phyloP scores from a whole-genome alignment of 148 eudicot genomes.

The Vaccinium myrtillus region DNA sequence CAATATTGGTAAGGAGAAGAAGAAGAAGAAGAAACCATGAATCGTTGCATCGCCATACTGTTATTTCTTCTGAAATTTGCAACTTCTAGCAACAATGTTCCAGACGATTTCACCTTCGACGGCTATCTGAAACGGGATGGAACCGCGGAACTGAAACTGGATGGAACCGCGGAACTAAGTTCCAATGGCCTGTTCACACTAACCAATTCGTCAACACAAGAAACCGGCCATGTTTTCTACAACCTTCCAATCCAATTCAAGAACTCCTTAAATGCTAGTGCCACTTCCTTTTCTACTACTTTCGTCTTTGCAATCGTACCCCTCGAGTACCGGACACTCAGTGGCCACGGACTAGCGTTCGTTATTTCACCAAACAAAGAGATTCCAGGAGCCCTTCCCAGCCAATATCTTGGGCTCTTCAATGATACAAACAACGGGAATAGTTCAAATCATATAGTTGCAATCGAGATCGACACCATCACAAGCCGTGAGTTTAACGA shows the following conservation, averaged over 20 bases:
- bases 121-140: background rate
- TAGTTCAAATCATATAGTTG: slow-evolving; percentile 21
- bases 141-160: background rate
- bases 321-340: background rate
- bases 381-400: background rate
- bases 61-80: too few species aligned
- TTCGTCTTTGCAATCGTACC: background rate
- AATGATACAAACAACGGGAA: slow-evolving; percentile 12
- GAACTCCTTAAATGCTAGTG: background rate
- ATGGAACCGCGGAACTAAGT: background rate
- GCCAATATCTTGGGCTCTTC: slow-evolving; percentile 18
- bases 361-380: slow-evolving; percentile 21
- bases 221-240: background rate
- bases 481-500: background rate
- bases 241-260: slow-evolving; percentile 2
- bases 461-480: slow-evolving; percentile 26
- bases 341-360: slow-evolving; percentile 24
- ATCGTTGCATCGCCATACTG: too few species aligned
- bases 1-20: too few species aligned
- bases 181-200: background rate
- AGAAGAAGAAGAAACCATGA: too few species aligned
- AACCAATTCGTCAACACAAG: too few species aligned
- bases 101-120: background rate
- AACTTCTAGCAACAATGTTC: background rate
- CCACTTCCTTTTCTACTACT: background rate